Evolutionary conservation across 805 yeast species (phyloP).

Genomic region (Nakazawaea populi): DNA sequence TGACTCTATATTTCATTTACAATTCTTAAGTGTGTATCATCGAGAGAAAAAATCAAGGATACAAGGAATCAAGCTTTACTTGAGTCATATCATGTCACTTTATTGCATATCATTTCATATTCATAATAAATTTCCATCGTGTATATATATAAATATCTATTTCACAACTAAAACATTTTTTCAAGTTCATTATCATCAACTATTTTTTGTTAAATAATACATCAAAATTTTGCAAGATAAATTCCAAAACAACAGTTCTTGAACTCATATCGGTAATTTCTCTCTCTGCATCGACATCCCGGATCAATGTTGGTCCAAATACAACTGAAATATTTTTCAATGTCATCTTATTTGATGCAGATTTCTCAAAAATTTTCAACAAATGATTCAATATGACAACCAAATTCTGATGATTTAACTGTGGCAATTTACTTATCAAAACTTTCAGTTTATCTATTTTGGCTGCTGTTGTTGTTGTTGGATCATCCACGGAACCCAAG

Average conservation of each 20-base stretch:
- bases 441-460: slow-evolving; percentile 35
- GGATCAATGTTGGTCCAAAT: slow-evolving; percentile 87
- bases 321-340: slow-evolving; percentile 80
- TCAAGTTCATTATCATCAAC: too few relatives aligned
- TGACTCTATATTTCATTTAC: too few relatives aligned
- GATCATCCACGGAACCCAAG: slow-evolving; percentile 32
- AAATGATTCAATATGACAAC: slow-evolving; percentile 59
- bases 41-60: too few relatives aligned
- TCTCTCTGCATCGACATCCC: slow-evolving; percentile 72
- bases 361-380: slow-evolving; percentile 45
- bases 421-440: slow-evolving; percentile 52
- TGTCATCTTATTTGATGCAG: slow-evolving; percentile 70
- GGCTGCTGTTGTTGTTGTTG: slow-evolving; percentile 3
- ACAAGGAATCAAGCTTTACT: too few relatives aligned
- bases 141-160: not conserved
- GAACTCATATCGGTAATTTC: slow-evolving; percentile 83
- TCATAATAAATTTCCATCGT: not conserved
- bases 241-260: slow-evolving; percentile 73
- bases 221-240: slow-evolving; percentile 47
- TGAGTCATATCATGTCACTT: too few relatives aligned
- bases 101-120: too few relatives aligned
- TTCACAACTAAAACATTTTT: too few relatives aligned
- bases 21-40: too few relatives aligned
- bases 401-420: slow-evolving; percentile 58
- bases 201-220: slow-evolving; percentile 23